Evolutionary conservation across 2,329 filamentous ascomycete genomes (phyloP).

Genomic region (Aspergillus flavus): DNA sequence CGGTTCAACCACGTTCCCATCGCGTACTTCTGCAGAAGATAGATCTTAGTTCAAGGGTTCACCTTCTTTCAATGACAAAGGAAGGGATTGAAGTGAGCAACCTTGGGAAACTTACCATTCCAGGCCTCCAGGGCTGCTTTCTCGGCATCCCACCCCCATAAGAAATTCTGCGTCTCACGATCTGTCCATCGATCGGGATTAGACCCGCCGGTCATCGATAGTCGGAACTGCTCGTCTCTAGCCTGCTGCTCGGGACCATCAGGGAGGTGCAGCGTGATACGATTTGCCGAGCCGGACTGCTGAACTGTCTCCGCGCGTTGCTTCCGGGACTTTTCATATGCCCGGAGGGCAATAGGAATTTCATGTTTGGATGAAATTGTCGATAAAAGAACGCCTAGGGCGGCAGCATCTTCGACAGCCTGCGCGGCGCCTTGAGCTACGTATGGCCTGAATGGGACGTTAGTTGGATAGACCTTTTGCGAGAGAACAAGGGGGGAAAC

Average conservation of each 20-base stretch:
- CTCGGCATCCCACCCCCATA: slow-evolving; percentile 44
- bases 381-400: slow-evolving; percentile 38
- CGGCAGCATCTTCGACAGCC: slow-evolving; percentile 47
- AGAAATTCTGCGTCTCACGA: slow-evolving; percentile 60
- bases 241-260: slow-evolving; percentile 44
- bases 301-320: slow-evolving; percentile 43
- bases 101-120: slow-evolving; percentile 26
- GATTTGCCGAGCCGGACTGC: slow-evolving; percentile 39
- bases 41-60: background rate
- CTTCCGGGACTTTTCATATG: slow-evolving; percentile 43
- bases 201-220: slow-evolving; percentile 26
- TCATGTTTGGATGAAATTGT: slow-evolving; percentile 33
- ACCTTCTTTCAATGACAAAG: background rate
- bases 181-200: slow-evolving; percentile 68
- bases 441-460: slow-evolving; percentile 28
- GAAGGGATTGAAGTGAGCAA: background rate
- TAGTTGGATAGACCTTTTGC: background rate
- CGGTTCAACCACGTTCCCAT: background rate
- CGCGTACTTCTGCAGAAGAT: background rate
- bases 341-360: slow-evolving; percentile 37
- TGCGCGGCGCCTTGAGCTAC: slow-evolving; percentile 51
- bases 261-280: slow-evolving; percentile 40
- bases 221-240: slow-evolving; percentile 43
- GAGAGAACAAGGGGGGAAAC: slow-evolving; percentile 1
- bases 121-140: slow-evolving; percentile 34